Base-by-base conservation (phyloP, 2,329 filamentous ascomycete genomes). In the Pseudogymnoascus sp. region DNA sequence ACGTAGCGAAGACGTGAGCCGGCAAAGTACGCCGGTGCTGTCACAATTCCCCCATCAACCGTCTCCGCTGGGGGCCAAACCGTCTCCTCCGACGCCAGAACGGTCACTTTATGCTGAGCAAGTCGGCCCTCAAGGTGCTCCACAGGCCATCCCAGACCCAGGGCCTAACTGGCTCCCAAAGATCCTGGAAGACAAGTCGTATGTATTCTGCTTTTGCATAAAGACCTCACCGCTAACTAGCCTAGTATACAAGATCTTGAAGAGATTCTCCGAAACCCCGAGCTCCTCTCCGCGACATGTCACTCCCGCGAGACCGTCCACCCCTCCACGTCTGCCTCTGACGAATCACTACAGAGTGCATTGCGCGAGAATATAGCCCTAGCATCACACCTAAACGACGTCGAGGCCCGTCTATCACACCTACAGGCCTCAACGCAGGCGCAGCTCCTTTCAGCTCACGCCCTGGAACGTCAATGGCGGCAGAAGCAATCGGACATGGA, bases 401-500 rank as follows among this genome's bases (percentile, higher is more conserved):
- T 87, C 5, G 88, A 91, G 72, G 68, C 77, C 27, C 79, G 77
- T 15, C 76, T 88, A 5, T 71, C 76, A 4, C 81, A 81, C 66
- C 82, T 88, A 69, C 88, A 93, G 62, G 81, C 85, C 29, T 80
- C 83, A 1, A 89, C 90, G 0, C 91, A 96, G 71, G 88, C 91
- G 3, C 88, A 92, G 63, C 84, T 97, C 0, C 81, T 97, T 1
- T 83, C 90, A 9, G 85, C 94, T 21, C 90, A 93, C 69, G 90
- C 90, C 1, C 83, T 97, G 13, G 94, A 97, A 76, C 85, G 92
- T n/a, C 88, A 93, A 71, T 97, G 94, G 90, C 85, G 88, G 62
- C 84, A 89, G 68, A 95, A 94, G 74, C 91, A 97, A 74, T 81
- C 84, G 1, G 91, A 94, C 69, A 94, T 96, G 83, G 94, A 97